Base-by-base conservation (phyloP, 1,284 basidiomycete genomes). In the Porogramme epimiltina region DNA sequence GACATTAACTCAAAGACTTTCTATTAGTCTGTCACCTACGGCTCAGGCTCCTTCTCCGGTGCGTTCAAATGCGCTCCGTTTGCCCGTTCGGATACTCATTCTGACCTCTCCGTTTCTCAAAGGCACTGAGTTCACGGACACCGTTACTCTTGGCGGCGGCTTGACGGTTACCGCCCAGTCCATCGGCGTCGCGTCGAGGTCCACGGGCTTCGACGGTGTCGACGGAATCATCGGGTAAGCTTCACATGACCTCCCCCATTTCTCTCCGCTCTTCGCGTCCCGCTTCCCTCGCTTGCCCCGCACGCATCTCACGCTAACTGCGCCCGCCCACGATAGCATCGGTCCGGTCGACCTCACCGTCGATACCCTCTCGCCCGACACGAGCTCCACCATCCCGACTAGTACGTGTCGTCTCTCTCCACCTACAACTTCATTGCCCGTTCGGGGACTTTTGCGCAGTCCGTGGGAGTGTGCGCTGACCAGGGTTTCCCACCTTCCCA, bases 171-270 rank as follows among this genome's bases (percentile, higher is more conserved):
- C 53, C 18, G 45, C 66, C 11, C 84, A 86, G 61, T 81, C 79
- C 16, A 82, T 86, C 52, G 84, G 82, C 54, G 80, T 81, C 49
- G 83, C 84, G 23, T 66, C 72, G 4, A 61, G 13, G 0, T 66
- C 73, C 55, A 62, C 45, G n/a, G 78, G 69, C 9, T 66, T 72
- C 70, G 42, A 54, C 0, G 77, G 74, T 40, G 69, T 75, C 15
- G 76, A 85, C 62, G 78, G 77, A 23, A 83, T 85, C 54, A 64
- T 86, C 31, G 84, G 82, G 66, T 66, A 41, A 19, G 61, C 25
- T n/a, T 22, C 19, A 20, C 25, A n/a, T n/a, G n/a, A n/a, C 19
- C 11, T 22, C 31, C 19, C 11, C 19, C 6, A 22, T 46, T 20
- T 18, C n/a, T 45, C 15, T 18, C 38, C 22, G n/a, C 45, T 38